Base-by-base conservation (phyloP, 2,329 filamentous ascomycete species). In the Blastomyces gilchristii region DNA sequence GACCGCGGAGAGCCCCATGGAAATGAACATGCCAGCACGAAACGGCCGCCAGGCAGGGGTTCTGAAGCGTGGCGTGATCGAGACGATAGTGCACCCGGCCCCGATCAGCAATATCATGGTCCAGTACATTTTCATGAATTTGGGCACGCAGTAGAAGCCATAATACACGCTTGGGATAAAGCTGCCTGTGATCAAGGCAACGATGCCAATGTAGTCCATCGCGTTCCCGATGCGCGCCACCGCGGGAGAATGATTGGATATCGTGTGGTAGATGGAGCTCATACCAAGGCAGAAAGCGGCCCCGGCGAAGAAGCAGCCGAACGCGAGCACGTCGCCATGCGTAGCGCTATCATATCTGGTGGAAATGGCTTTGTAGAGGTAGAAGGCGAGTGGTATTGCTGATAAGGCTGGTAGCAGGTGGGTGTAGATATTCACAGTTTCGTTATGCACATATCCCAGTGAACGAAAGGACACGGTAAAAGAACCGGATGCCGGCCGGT, bases 171-270 rank as follows among this genome's bases (percentile, higher is more conserved):
- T 88, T 1, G 94, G 92, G 56, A 97, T 85, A 72, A 93, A 96
- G 73, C 88, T 93, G 7, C 94, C 94, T 68, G 93, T 89, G 64
- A 97, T 97, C 68, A 99, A 79, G 58, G 87, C 85, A 39, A 97
- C 90, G 69, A 99, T 99, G 7, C 94, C 94, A 5, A 93, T 85
- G 73, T 99, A 97, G 73, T 99, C 94, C 63, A 97, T 79, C 74
- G 96, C 90, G 74, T 97, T 97, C 12, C 92, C 92, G 80, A 91
- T 89, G 65, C 84, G 87, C 1, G 88, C 86, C 16, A 97, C 90
- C 1, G 77, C 76, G 47, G 85, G 84, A 22, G 89, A 94, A 75
- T 99, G 94, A 68, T 97, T 96, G 28, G 82, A 85, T 58, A 97
- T 83, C 1, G 89, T 83, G 73, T 99, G 94, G 73, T 87, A 99